phyloP scores from a whole-genome alignment of 345 rosid genomes.

The Hibiscus mutabilis region DNA sequence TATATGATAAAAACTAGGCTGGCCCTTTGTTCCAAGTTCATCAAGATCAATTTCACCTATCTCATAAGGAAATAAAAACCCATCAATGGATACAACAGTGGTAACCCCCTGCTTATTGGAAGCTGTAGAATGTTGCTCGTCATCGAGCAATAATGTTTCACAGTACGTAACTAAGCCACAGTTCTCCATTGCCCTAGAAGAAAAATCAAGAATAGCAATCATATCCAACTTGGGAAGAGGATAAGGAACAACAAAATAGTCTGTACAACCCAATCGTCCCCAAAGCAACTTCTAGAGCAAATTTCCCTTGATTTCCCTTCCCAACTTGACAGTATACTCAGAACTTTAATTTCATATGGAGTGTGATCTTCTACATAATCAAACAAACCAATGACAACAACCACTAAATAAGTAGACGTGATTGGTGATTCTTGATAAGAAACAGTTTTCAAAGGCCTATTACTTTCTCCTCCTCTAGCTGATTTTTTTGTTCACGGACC shows the following conservation, averaged over 20 bases:
- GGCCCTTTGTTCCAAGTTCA: too few relatives aligned
- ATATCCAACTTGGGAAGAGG: constrained; percentile 93
- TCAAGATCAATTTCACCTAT: too few relatives aligned
- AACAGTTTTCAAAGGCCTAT: constrained; percentile 60
- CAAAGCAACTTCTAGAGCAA: constrained; percentile 86
- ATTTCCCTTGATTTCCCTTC: constrained; percentile 78
- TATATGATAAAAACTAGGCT: too few relatives aligned
- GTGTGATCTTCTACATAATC: constrained; percentile 90
- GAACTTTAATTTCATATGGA: constrained; percentile 80
- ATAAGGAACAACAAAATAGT: constrained; percentile 83
- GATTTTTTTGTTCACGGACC: too few relatives aligned
- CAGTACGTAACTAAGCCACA: constrained; percentile 96
- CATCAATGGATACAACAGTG: too few relatives aligned
- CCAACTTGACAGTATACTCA: constrained; percentile 94
- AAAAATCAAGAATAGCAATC: constrained; percentile 97
- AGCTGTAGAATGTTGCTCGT: constrained; percentile 95
- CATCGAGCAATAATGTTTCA: constrained; percentile 86
- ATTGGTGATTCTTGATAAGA: constrained; percentile 88
- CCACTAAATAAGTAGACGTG: constrained; percentile 96
- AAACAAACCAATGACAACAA: constrained; percentile 83
- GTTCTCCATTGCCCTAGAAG: constrained; percentile 99
- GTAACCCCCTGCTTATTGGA: constrained; percentile 87
- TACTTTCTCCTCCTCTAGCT: constrained; percentile 78
- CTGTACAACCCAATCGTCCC: constrained; percentile 80
- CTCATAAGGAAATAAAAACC: too few relatives aligned